Evolutionary conservation across 2,329 filamentous ascomycete species (phyloP).

Genomic region (Pseudocercospora ulei): DNA sequence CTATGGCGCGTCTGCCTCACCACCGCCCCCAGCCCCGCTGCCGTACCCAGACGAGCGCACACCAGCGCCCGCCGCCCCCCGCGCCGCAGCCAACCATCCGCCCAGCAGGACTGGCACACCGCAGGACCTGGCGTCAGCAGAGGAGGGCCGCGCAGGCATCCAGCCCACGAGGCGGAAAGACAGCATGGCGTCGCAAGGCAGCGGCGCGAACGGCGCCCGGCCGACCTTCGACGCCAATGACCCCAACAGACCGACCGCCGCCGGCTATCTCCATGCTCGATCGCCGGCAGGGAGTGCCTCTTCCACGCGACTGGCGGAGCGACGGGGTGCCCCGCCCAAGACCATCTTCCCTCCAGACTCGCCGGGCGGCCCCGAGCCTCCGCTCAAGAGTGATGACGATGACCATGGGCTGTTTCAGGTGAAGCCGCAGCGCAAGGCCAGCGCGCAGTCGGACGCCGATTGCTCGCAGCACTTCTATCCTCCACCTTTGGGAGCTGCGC

Average conservation of each 20-base stretch:
- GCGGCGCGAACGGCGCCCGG: constrained; percentile 28
- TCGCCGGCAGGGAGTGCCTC: constrained; percentile 27
- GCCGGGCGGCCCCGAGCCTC: constrained; percentile 58
- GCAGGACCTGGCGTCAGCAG: constrained; percentile 22
- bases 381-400: constrained; percentile 58
- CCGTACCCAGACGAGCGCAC: constrained; percentile 30
- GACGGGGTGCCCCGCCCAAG: constrained; percentile 70
- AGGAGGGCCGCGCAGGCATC: constrained; percentile 24
- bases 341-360: constrained; percentile 69
- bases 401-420: constrained; percentile 60
- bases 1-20: constrained; percentile 31
- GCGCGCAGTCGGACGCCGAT: constrained; percentile 16
- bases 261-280: constrained; percentile 40
- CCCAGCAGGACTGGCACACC: constrained; percentile 27
- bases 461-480: constrained; percentile 50
- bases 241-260: constrained; percentile 42
- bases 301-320: constrained; percentile 57
- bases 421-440: constrained; percentile 22
- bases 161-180: constrained; percentile 21
- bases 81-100: constrained; percentile 14
- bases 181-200: constrained; percentile 31
- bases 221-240: constrained; percentile 42
- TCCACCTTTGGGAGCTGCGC: constrained; percentile 38
- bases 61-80: constrained; percentile 20
- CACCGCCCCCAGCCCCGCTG: constrained; percentile 28